Evolutionary conservation across 345 rosid genomes (phyloP).

Genomic region (Camelina laxa): DNA sequence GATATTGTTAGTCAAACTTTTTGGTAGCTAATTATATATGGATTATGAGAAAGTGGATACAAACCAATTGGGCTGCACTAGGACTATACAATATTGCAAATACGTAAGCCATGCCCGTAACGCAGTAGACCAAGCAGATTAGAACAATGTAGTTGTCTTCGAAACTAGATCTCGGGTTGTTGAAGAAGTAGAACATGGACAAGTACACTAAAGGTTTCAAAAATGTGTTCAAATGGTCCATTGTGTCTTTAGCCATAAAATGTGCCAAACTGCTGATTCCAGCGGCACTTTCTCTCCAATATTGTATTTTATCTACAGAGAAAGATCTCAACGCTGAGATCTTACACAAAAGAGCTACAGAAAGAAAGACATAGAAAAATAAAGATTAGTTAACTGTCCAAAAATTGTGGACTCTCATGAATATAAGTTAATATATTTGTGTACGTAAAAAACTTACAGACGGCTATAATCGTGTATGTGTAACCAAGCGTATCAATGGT

Average conservation of each 20-base stretch:
- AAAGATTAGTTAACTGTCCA: not conserved
- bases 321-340: constrained; percentile 82
- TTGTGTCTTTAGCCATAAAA: constrained; percentile 78
- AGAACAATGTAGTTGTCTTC: constrained; percentile 68
- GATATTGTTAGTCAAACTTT: not conserved
- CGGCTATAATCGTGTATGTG: constrained; percentile 80
- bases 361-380: not conserved
- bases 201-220: constrained; percentile 82
- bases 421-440: not conserved
- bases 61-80: constrained; percentile 83
- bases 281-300: constrained; percentile 75
- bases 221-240: constrained; percentile 70
- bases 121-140: constrained; percentile 82
- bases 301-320: constrained; percentile 71
- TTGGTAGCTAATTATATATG: not conserved
- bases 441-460: constrained; percentile 61
- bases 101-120: constrained; percentile 81
- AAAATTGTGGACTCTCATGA: not conserved
- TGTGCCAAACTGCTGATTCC: constrained; percentile 88
- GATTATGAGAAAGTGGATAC: constrained; percentile 24
- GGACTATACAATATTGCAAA: constrained; percentile 75
- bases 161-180: constrained; percentile 82
- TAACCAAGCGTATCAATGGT: constrained; percentile 76
- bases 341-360: constrained; percentile 80
- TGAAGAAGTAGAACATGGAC: constrained; percentile 93